Base-by-base conservation (phyloP, 495 filamentous ascomycete species). In the Trichoderma gamsii region DNA sequence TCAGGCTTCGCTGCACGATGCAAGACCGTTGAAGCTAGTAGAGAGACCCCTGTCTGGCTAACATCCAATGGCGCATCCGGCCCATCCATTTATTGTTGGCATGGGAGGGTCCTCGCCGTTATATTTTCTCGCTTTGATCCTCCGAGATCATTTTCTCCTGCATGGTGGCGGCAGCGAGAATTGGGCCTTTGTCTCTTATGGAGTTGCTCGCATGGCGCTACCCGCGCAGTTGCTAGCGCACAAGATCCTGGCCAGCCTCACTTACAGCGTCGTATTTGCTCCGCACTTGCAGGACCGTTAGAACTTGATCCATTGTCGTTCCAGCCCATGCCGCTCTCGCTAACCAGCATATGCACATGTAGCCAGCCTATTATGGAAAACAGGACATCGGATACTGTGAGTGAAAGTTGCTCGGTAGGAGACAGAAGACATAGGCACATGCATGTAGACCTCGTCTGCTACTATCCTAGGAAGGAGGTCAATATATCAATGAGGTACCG, bases 1-100 rank as follows among this genome's bases (percentile, higher is more conserved):
- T 18, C 44, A 49, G 44, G 44, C 15, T 16, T 5, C 44, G n/a
- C 4, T n/a, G 15, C 15, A 18, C 27, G 18, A 21, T 59, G 51
- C 51, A 59, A 59, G 51, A 59, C 51, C n/a, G 51, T 59, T 59
- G 51, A 21, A 59, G 51, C 51, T 49, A 59, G n/a, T 49, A 59
- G n/a, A 49, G 44, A n/a, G 44, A 15, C 44, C 44, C 44, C 44
- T n/a, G 13, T 15, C 44, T 1, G 13, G 35, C 2, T 9, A 38
- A 38, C 44, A 16, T 4, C 44, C 44, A 49, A 49, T 49, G 44
- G 44, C 44, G 13, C 3, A n/a, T 49, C 15, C 15, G 3, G 13
- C 4, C n/a, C 44, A 4, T 15, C 13, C 1, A 16, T 16, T 15
- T 29, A 29, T 29, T 29, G 29, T 11, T 49, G 44, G 44, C 44